Percentiles rank a stretch among this genome's conserved stretches.
These are phyloP conservation scores for Wakefieldia striispora DNA, from an alignment of 768 basidiomycete species.

Conservation along the genomic window DNA sequence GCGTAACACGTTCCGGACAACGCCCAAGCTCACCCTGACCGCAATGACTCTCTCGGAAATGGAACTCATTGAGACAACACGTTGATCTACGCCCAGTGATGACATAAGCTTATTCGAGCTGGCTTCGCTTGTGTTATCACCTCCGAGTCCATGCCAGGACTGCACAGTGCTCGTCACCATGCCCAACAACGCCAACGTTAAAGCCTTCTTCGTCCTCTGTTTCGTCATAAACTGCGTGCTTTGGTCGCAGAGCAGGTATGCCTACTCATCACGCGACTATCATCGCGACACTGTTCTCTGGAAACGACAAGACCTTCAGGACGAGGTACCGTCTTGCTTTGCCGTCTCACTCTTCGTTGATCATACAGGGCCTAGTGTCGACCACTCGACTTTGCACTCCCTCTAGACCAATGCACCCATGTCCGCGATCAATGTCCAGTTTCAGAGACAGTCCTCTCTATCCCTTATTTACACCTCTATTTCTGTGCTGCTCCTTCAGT, in stretches of 20 bases:
- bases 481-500: slow-evolving; percentile 60
- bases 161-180: slow-evolving; percentile 30
- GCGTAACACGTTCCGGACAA: too few relatives aligned
- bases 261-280: slow-evolving; percentile 21
- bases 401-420: slow-evolving; percentile 60
- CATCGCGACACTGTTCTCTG: neutral
- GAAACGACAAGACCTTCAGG: slow-evolving; percentile 8
- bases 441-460: slow-evolving; percentile 62
- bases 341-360: neutral
- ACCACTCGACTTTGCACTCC: slow-evolving; percentile 52
- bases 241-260: slow-evolving; percentile 62
- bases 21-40: too few relatives aligned
- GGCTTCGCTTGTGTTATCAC: too few relatives aligned
- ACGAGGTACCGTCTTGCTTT: slow-evolving; percentile 5
- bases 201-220: slow-evolving; percentile 48
- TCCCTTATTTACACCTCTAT: slow-evolving; percentile 68
- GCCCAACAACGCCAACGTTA: slow-evolving; percentile 49
- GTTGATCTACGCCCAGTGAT: neutral
- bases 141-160: too few relatives aligned
- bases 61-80: neutral
- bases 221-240: slow-evolving; percentile 59
- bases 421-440: slow-evolving; percentile 55
- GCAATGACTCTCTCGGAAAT: too few relatives aligned
- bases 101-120: too few relatives aligned
- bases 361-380: slow-evolving; percentile 48